Conservation (phyloP, 2,329 filamentous ascomycete species). For the Claviceps sp. region DNA sequence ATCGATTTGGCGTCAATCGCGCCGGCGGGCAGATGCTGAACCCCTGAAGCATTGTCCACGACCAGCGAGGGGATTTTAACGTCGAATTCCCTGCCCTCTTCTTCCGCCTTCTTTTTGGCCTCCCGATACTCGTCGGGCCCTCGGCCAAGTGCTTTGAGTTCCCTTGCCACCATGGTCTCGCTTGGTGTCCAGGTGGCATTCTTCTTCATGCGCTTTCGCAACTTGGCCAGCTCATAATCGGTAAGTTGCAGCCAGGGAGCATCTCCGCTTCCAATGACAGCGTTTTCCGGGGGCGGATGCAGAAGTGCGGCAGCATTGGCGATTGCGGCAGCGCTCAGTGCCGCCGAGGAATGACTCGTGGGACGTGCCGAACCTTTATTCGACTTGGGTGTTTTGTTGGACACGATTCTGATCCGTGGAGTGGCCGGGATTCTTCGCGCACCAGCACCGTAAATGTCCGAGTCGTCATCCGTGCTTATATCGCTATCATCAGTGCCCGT, state of each 20-base stretch:
- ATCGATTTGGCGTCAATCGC: conserved; percentile 45
- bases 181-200: conserved; percentile 76
- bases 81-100: conserved; percentile 49
- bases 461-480: conserved; percentile 37
- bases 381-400: conserved; percentile 27
- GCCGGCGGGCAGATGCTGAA: conserved; percentile 41
- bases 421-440: conserved; percentile 21
- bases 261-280: conserved; percentile 42
- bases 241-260: conserved; percentile 55
- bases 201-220: conserved; percentile 84
- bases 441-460: conserved; percentile 24
- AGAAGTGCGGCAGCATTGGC: conserved; percentile 30
- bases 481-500: conserved; percentile 40
- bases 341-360: conserved; percentile 20
- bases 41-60: conserved; percentile 36
- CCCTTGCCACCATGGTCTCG: conserved; percentile 72
- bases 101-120: conserved; percentile 52
- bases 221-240: conserved; percentile 49
- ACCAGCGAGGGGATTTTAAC: conserved; percentile 20
- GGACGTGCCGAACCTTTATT: conserved; percentile 26
- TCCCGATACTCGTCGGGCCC: conserved; percentile 47
- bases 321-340: conserved; percentile 24
- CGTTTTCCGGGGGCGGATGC: conserved; percentile 46
- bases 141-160: conserved; percentile 58
- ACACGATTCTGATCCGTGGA: conserved; percentile 38